Evolutionary conservation across 1,284 basidiomycete species (phyloP).

Genomic region (Melanopsichium pennsylvanicum): DNA sequence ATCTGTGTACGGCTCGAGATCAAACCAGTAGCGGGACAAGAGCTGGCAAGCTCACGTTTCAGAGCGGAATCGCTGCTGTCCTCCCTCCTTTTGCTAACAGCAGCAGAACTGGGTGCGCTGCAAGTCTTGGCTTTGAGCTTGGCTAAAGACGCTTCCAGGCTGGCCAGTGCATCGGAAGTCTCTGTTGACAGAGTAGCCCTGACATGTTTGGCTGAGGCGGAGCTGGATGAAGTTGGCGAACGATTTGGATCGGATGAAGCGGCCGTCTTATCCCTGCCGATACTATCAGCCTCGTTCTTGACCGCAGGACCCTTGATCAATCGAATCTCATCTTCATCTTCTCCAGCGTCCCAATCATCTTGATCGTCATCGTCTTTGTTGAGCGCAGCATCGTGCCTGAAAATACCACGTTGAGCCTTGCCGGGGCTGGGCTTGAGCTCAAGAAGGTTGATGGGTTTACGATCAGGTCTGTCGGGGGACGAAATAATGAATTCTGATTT

Average conservation of each 20-base stretch:
- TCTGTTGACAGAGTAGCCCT: slow-evolving; percentile 37
- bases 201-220: slow-evolving; percentile 18
- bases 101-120: slow-evolving; percentile 4
- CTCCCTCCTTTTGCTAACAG: slow-evolving; percentile 7
- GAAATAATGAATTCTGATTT: slow-evolving; percentile 37
- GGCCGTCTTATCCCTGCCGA: background rate
- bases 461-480: slow-evolving; percentile 37
- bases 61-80: background rate
- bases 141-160: slow-evolving; percentile 43
- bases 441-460: slow-evolving; percentile 46
- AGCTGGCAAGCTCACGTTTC: slow-evolving; percentile 19
- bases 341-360: slow-evolving; percentile 9
- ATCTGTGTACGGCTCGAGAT: slow-evolving; percentile 13
- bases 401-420: slow-evolving; percentile 48
- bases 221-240: slow-evolving; percentile 1
- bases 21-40: slow-evolving; percentile 7
- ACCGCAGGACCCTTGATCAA: slow-evolving; percentile 21
- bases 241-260: slow-evolving; percentile 6
- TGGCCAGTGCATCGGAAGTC: slow-evolving; percentile 43
- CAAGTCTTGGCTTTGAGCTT: slow-evolving; percentile 27
- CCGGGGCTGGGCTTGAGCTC: slow-evolving; percentile 47
- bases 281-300: background rate
- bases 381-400: slow-evolving; percentile 24
- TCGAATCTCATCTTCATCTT: slow-evolving; percentile 28
- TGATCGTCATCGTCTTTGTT: slow-evolving; percentile 26